Evolutionary conservation across 257 asterid species (phyloP), one percentile per base, ranked within the genome.

Genomic region (Thymus quinquecostatus): DNA sequence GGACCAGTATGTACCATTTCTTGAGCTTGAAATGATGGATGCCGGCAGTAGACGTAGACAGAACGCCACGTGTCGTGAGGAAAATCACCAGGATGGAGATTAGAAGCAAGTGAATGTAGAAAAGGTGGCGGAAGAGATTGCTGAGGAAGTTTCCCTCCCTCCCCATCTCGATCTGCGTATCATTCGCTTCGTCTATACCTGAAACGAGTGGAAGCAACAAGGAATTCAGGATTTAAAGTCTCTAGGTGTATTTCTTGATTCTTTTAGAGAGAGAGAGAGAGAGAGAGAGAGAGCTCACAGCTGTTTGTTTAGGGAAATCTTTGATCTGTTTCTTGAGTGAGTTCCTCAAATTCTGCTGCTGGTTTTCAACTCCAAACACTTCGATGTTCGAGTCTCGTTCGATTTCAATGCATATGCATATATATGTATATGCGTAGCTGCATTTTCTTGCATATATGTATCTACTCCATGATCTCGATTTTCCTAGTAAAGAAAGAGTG

Each of bases 1-100:
- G 79, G 58, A 75, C 66, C 1, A 81, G 77, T 1, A 61, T 43
- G 78, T 75, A 86, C 91, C 94, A 81, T 64, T 76, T 67, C 72
- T 71, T 71, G 8, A 69, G 82, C 11, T 72, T 75, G 81, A 80
- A 84, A 41, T 68, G 68, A 3, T 73, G 62, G 44, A 38, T 44
- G 29, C 56, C 68, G 36, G 57, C 49, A 14, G 85, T 58, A 1
- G 82, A 71, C 9, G 85, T 58, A 1, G 82, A 71, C 9, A 84
- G 45, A 51, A 64, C 33, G 2, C 87, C 83, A 4, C 83, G 84
- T 9, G 74, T 29, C 0, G 79, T 74, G 72, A 86, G 87, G 43
- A 78, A 70, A 68, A 77, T 72, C 8, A 68, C 84, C 29, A 88
- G 75, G 69, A 55, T 36, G 2, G 69, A 34, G 71, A 79, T 60